Base-by-base conservation (phyloP, 2,329 filamentous ascomycete species). In the Pestalotiopsis sp. region DNA sequence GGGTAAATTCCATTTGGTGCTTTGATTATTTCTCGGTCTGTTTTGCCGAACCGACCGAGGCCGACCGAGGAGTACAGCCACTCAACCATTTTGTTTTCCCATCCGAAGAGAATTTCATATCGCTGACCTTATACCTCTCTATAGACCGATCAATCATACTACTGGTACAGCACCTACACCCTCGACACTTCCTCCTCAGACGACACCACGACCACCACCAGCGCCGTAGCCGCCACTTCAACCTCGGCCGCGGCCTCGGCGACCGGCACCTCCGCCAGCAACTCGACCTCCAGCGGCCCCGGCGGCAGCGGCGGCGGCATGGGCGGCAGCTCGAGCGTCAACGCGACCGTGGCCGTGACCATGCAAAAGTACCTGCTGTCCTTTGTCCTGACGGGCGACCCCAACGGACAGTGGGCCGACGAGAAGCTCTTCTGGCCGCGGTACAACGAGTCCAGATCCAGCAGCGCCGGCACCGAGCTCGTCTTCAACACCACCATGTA, bases 341-440 rank as follows among this genome's bases (percentile, higher is more conserved):
- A 76, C 66, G 70, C 74, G 4, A 73, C 70, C 11, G 68, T 76
- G 52, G 75, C 76, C 14, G 70, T 75, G 11, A 69, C 66, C 68
- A 77, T 78, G 76, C 76, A 77, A 65, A 77, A 77, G 68, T 77
- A 78, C 56, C 72, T 77, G 20, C 61, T 78, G 38, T 76, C 74
- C 2, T 77, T 78, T 56, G 72, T 78, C 1, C 69, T 75, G 56
- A 77, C 73, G 9, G 75, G 74, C 66, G 72, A 78, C 68, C 76
- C 76, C 52, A 77, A 77, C 72, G 73, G 72, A 1, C 66, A 71
- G 68, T 80, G 78, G 78, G 57, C 75, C 3, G 71, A 72, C 4
- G 78, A 80, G 67, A 80, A 80, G 72, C 62, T 77, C 56, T 71
- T 75, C 67, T 80, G 78, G 78, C 78, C 78, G 2, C 67, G 73